Evolutionary conservation across 2,329 filamentous ascomycete genomes (phyloP), one percentile per base, ranked within the genome.

Genomic region (Thielaviopsis punctulata): DNA sequence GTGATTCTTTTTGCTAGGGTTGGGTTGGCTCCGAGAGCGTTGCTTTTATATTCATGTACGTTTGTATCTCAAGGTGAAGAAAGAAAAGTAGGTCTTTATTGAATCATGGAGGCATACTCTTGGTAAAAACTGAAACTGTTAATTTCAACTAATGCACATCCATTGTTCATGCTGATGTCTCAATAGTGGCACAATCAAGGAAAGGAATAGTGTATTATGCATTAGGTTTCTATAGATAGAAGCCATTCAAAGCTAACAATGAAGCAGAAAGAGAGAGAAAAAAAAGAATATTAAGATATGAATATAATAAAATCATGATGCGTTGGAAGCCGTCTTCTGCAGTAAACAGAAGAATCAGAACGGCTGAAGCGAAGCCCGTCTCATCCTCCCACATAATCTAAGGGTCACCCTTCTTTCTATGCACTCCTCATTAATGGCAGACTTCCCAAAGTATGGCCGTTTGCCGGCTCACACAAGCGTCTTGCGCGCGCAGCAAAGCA

Each of bases 171-270:
- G n/a, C n/a, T n/a, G n/a, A n/a, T n/a, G n/a, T n/a, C n/a, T n/a
- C n/a, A n/a, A n/a, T n/a, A n/a, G n/a, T n/a, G n/a, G n/a, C n/a
- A n/a, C n/a, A n/a, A n/a, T n/a, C n/a, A n/a, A n/a, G n/a, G n/a
- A n/a, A n/a, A n/a, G n/a, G n/a, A n/a, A n/a, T n/a, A n/a, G n/a
- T n/a, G n/a, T n/a, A n/a, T n/a, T n/a, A n/a, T n/a, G n/a, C n/a
- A n/a, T n/a, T n/a, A n/a, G n/a, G n/a, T n/a, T n/a, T n/a, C n/a
- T n/a, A n/a, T n/a, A n/a, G n/a, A n/a, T n/a, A n/a, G n/a, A n/a
- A n/a, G n/a, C n/a, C n/a, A n/a, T n/a, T n/a, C n/a, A 27, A 27
- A 27, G 10, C 55, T 47, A 57, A 57, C 48, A 48, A 53, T 30
- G 50, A 45, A 30, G 47, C 43, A 50, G 41, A 52, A 52, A 49